Conservation (phyloP, 2,329 filamentous ascomycete species). For the Pseudocercospora crystallina region DNA sequence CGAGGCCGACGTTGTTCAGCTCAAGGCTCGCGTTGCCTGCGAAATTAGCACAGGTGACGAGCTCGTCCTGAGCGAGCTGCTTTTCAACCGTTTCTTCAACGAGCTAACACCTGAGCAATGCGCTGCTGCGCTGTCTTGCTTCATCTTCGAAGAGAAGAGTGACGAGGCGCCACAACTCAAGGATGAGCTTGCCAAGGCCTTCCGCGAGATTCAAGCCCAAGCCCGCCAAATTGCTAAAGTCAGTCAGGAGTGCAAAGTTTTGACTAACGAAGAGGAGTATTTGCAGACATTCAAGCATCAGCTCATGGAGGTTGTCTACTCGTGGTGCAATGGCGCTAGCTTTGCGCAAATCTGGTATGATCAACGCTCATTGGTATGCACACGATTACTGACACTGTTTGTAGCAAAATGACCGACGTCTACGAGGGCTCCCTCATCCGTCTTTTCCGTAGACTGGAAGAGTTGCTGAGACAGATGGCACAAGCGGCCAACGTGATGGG, state of each 20-base stretch:
- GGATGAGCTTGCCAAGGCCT: conserved; percentile 84
- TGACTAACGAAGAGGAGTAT: conserved; percentile 94
- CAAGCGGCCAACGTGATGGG: conserved; percentile 98
- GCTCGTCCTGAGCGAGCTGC: conserved; percentile 83
- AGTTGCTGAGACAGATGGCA: conserved; percentile 90
- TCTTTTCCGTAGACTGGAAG: conserved; percentile 91
- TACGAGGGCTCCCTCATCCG: conserved; percentile 97
- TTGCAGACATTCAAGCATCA: conserved; percentile 86
- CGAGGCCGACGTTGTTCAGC: conserved; percentile 89
- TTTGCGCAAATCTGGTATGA: conserved; percentile 95
- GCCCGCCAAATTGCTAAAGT: conserved; percentile 89
- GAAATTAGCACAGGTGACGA: conserved; percentile 98
- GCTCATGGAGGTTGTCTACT: conserved; percentile 92
- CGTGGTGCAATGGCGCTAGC: conserved; percentile 85
- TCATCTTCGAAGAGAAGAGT: conserved; percentile 96
- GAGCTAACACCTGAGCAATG: conserved; percentile 85
- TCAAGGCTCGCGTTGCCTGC: conserved; percentile 95
- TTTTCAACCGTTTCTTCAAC: conserved; percentile 98
- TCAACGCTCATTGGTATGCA: not conserved
- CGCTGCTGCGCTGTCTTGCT: conserved; percentile 83
- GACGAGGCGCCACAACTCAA: conserved; percentile 69
- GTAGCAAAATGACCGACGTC: conserved; percentile 96
- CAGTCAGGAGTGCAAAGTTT: conserved; percentile 88
- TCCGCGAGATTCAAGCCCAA: conserved; percentile 80
- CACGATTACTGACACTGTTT: conserved; percentile 2